Evolutionary conservation across 208 protist species (phyloP).

Genomic region (Angomonas desouzai): DNA sequence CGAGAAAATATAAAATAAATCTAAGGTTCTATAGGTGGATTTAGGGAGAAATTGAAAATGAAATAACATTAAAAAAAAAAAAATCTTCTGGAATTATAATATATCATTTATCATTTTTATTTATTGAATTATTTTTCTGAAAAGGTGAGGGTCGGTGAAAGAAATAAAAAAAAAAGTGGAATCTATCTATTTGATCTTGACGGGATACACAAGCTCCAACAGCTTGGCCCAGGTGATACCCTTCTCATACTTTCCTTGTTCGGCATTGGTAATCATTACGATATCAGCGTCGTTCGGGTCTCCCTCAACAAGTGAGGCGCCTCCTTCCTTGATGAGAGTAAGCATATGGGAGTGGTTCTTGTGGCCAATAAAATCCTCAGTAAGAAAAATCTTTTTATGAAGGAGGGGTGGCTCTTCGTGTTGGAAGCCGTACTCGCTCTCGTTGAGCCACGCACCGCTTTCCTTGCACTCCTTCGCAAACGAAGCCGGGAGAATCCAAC

Average conservation of each 20-base stretch:
- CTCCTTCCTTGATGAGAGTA: slow-evolving; percentile 66
- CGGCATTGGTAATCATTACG: slow-evolving; percentile 71
- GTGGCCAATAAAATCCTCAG: slow-evolving; percentile 51
- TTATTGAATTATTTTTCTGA: slow-evolving; percentile 3
- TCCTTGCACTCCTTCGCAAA: slow-evolving; percentile 69
- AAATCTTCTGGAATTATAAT: no score
- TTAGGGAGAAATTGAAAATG: no score
- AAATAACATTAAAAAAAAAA: no score
- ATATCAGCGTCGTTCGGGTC: slow-evolving; percentile 41
- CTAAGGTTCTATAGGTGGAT: background rate
- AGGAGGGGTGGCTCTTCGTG: slow-evolving; percentile 70
- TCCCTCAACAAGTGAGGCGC: slow-evolving; percentile 46
- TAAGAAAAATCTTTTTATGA: slow-evolving; percentile 61
- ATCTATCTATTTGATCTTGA: slow-evolving; percentile 40
- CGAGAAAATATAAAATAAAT: no score
- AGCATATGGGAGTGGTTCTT: slow-evolving; percentile 72
- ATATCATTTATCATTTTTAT: no score
- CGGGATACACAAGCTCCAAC: slow-evolving; percentile 78
- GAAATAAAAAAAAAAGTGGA: slow-evolving; percentile 12
- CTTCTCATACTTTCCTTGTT: slow-evolving; percentile 25
- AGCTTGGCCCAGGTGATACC: slow-evolving; percentile 79
- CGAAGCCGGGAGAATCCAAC: slow-evolving; percentile 80
- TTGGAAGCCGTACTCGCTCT: slow-evolving; percentile 79
- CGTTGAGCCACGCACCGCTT: slow-evolving; percentile 48
- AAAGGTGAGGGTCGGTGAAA: background rate